Conservation (phyloP, 2,329 filamentous ascomycete genomes). For the Colletotrichum truncatum region DNA sequence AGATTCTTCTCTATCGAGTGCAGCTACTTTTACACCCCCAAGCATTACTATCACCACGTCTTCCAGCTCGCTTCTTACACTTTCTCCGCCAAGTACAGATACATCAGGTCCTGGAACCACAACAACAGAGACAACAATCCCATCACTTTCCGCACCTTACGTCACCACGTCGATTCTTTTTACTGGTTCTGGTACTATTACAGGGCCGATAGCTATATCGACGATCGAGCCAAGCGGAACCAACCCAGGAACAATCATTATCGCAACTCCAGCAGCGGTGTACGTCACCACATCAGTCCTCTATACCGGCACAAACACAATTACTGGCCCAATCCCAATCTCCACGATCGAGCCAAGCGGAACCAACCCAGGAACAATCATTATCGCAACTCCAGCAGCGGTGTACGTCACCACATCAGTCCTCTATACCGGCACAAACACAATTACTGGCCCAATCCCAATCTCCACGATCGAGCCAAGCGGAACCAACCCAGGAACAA, state of each 20-base stretch:
- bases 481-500: not conserved
- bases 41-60: too few species aligned
- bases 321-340: not conserved
- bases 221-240: constrained; percentile 3
- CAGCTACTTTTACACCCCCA: too few species aligned
- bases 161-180: not conserved
- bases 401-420: not conserved
- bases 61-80: too few species aligned
- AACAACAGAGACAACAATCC: not conserved
- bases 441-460: not conserved
- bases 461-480: not conserved
- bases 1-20: too few species aligned
- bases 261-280: not conserved
- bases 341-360: not conserved
- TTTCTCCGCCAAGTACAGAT: too few species aligned
- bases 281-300: not conserved
- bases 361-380: not conserved
- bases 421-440: not conserved
- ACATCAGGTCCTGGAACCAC: not conserved
- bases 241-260: constrained; percentile 16
- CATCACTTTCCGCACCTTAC: not conserved
- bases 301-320: not conserved
- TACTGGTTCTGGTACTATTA: constrained; percentile 10
- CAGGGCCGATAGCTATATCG: not conserved
- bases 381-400: not conserved